Conservation (phyloP, 345 rosid genomes). For the Melaleuca quinquenervia region DNA sequence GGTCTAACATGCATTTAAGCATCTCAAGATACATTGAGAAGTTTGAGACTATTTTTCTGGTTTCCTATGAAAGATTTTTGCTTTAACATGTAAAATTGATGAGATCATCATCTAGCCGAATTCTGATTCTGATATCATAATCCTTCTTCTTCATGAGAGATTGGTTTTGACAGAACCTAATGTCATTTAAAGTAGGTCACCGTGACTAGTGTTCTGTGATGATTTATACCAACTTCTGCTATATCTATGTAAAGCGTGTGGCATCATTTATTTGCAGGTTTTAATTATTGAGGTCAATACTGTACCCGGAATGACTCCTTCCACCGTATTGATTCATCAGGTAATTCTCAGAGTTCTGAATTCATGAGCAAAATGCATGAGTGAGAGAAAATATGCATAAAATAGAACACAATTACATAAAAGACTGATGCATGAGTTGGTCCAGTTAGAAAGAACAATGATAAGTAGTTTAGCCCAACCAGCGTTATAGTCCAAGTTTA, state of each 20-base stretch:
- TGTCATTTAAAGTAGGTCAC: background rate
- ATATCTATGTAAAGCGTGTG: background rate
- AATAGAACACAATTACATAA: background rate
- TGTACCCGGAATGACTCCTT: constrained; percentile 96
- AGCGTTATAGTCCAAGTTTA: background rate
- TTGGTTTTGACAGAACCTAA: background rate
- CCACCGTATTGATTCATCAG: constrained; percentile 92
- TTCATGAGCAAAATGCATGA: background rate
- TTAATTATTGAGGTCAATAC: constrained; percentile 86
- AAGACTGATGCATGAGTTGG: background rate
- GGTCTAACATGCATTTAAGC: background rate
- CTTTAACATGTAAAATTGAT: background rate
- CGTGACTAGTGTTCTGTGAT: background rate
- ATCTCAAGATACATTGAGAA: background rate
- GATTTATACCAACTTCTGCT: background rate
- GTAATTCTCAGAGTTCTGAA: constrained; percentile 14
- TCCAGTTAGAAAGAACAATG: background rate
- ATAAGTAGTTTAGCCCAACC: background rate
- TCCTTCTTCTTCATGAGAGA: background rate
- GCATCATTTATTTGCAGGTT: constrained; percentile 33
- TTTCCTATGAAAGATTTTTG: background rate
- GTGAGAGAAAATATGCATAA: background rate
- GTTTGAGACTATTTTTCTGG: background rate
- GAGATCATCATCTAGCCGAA: background rate
- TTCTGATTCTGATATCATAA: background rate